Base-by-base conservation (phyloP, 73 alveolate genomes). In the Strombidium stylifer region DNA sequence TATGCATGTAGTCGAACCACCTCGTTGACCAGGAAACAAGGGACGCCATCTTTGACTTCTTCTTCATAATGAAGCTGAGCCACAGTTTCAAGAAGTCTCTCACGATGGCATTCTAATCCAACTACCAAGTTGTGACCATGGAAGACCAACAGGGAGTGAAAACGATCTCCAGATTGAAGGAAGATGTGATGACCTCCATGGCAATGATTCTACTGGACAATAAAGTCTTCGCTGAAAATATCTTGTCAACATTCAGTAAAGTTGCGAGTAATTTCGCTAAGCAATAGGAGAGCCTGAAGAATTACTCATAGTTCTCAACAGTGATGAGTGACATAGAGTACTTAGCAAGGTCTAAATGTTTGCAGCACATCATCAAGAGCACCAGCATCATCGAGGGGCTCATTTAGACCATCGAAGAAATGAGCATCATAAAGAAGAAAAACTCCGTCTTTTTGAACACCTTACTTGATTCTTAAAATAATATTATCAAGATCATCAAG, bases 171-270 rank as follows among this genome's bases (percentile, higher is more conserved):
- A 55, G 55, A 26, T 44, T 78, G 18, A 84, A 84, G 16, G 90
- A 69, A 3, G 62, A 79, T 25, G 47, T 79, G 1, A 30, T 79
- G 30, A 69, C 84, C 16, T 69, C 69, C 19, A 70, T 69, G 20
- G 90, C 68, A 34, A 68, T 79, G 0, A 47, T 20, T 37, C 68
- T 79, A 16, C 18, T 69, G 48, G n/a, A 34, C 3, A 44, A 51
- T 20, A 26, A 57, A 2, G 0, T 36, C 15, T 54, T 61, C 0
- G 14, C 74, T 16, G 15, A 47, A 27, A 18, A 24, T 35, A 7
- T 46, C 2, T 1, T 67, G 2, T 15, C 16, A 2, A 67, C 69
- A 2, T 67, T 18, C 26, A 45, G 20, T 11, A 21, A 26, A 45
- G 48, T 31, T 1, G 32, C n/a, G n/a, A n/a, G n/a, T n/a, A n/a